Evolutionary conservation across 2,329 filamentous ascomycete species (phyloP).

Genomic region (Ascochyta lentis): DNA sequence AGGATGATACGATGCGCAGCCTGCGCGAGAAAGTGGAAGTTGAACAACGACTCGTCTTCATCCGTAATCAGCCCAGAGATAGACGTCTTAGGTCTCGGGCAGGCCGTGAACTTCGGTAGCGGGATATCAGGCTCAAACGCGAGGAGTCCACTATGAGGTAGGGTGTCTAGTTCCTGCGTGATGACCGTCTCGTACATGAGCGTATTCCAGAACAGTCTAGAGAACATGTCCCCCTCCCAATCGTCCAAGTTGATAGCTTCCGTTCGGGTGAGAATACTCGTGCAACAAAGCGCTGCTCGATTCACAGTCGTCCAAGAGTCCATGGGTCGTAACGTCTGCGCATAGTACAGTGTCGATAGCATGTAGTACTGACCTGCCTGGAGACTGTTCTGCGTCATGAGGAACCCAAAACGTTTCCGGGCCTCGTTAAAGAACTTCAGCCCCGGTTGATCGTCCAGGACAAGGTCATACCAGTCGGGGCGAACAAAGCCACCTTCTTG

Average conservation of each 20-base stretch:
- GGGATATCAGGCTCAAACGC: conserved; percentile 61
- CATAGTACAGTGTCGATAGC: conserved; percentile 60
- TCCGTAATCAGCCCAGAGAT: conserved; percentile 47
- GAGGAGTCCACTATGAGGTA: conserved; percentile 59
- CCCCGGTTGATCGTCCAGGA: conserved; percentile 52
- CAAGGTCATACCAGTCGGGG: conserved; percentile 46
- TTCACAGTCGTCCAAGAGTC: conserved; percentile 63
- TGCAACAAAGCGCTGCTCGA: conserved; percentile 59
- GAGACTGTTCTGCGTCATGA: conserved; percentile 58
- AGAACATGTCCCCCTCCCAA: conserved; percentile 64
- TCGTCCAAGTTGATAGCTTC: conserved; percentile 53
- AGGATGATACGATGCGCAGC: conserved; percentile 64
- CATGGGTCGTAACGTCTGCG: conserved; percentile 59
- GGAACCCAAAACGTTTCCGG: conserved; percentile 59
- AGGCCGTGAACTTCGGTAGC: conserved; percentile 60
- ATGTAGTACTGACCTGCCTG: conserved; percentile 62
- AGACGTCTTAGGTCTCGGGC: conserved; percentile 47
- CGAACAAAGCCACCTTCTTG: conserved; percentile 29
- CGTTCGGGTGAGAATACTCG: conserved; percentile 55
- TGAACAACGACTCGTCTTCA: conserved; percentile 61
- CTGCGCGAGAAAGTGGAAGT: conserved; percentile 64
- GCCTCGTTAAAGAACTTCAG: conserved; percentile 63
- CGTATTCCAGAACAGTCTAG: conserved; percentile 62
- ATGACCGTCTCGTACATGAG: conserved; percentile 64
- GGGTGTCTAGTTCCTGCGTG: conserved; percentile 59